Evolutionary conservation across 2,329 filamentous ascomycete species (phyloP).

Genomic region (Pestalotiopsis sp.): DNA sequence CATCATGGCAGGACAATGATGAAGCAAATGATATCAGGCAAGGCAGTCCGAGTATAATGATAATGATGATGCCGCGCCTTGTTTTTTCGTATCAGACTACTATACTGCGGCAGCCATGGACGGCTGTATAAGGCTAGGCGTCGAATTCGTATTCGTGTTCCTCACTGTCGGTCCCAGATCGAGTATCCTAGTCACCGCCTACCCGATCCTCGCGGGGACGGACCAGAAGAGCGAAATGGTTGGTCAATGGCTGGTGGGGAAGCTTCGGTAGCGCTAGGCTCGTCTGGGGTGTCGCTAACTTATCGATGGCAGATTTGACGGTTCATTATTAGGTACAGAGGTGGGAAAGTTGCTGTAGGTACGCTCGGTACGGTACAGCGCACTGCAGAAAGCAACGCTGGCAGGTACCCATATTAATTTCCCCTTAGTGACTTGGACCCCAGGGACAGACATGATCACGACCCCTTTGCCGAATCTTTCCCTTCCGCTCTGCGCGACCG

Average conservation of each 20-base stretch:
- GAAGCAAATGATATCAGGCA: too few relatives aligned
- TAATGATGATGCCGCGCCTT: background rate
- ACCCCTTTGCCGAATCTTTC: constrained; percentile 3
- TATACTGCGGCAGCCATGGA: background rate
- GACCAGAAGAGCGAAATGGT: background rate
- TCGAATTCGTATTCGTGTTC: constrained; percentile 9
- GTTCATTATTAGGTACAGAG: background rate
- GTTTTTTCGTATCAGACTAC: background rate
- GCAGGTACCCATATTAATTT: constrained; percentile 10
- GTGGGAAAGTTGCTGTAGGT: background rate
- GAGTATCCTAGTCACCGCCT: background rate
- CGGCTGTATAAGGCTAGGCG: background rate
- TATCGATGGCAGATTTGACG: background rate
- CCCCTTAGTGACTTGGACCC: background rate
- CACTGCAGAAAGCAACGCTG: background rate
- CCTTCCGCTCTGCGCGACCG: background rate
- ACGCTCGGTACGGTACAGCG: background rate
- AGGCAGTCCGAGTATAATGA: background rate
- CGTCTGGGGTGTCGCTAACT: background rate
- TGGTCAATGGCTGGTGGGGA: constrained; percentile 5
- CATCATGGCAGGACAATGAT: background rate
- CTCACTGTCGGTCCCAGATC: background rate
- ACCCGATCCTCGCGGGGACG: background rate
- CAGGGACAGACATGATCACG: background rate
- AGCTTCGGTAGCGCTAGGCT: background rate